Base-by-base conservation (phyloP, 306 rosid genomes). In the Cucumis melo region DNA sequence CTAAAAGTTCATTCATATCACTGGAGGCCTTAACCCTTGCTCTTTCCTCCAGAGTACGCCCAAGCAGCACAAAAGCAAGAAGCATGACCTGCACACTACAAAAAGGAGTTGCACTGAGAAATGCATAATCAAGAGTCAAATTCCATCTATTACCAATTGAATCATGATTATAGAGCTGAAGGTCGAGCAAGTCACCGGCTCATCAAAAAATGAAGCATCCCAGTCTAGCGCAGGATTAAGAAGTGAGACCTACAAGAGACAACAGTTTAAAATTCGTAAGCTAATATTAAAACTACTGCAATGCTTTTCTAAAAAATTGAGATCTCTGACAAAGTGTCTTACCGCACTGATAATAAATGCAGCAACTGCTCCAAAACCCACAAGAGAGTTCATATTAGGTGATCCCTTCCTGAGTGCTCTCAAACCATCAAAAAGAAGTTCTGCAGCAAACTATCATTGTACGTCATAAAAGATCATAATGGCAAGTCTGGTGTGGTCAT, bases 1-100 rank as follows among this genome's bases (percentile, higher is more conserved):
- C 99, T 75, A 94, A 84, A 67, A 94, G 95, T 85, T 92, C 99
- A 82, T 92, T 94, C 99, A 94, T 94, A 85, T 94, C 95, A 80
- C 99, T 94, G 17, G 97, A 94, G 46, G 99, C 99, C 76, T 81
- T 95, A 82, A 88, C 86, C 86, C 99, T 92, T 4, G 96, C 97
- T 79, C 83, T 90, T 82, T 94, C 99, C 84, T 94, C 99, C 75
- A 94, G 83, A 71, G 99, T 90, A 73, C 99, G 97, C 82, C 99
- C 99, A 63, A 92, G 90, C 77, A 94, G 99, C 82, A 94, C 99
- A 65, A 94, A 90, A 83, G 97, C 99, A 84, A 94, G 97, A 90
- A 94, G 98, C 98, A 94, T 94, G 89, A 94, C 97, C 98, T 94
- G 98, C 96, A 90, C 82, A 76, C 90, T 88, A 94, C 82, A 86